Evolutionary conservation across 305 asterid genomes (phyloP).

Genomic region (Salvia sclarea): DNA sequence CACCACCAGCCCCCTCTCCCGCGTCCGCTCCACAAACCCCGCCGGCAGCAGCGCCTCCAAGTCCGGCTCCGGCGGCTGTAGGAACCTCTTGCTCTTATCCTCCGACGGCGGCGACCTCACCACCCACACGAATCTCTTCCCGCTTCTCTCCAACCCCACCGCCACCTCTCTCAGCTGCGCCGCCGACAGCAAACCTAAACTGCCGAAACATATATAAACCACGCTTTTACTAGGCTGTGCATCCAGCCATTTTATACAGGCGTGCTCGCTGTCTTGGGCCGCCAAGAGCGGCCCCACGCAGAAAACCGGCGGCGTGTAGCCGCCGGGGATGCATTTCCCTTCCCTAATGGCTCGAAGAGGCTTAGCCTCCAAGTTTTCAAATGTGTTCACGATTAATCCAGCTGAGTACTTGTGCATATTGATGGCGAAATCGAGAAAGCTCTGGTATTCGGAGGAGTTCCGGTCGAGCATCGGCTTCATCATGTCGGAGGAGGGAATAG

Average conservation of each 20-base stretch:
- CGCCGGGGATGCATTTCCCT: slow-evolving; percentile 46
- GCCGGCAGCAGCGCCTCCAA: slow-evolving; percentile 46
- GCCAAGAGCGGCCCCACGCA: slow-evolving; percentile 65
- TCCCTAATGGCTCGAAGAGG: slow-evolving; percentile 25
- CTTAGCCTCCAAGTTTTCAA: background rate
- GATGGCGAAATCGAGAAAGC: slow-evolving; percentile 20
- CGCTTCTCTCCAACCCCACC: slow-evolving; percentile 56
- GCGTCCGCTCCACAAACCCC: slow-evolving; percentile 57
- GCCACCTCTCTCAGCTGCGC: slow-evolving; percentile 61
- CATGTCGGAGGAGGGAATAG: slow-evolving; percentile 49
- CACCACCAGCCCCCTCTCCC: slow-evolving; percentile 51
- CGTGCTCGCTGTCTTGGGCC: too few relatives aligned
- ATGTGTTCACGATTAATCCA: background rate
- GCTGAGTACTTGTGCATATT: background rate
- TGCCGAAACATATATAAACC: slow-evolving; percentile 64
- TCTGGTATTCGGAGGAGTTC: background rate
- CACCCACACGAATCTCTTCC: slow-evolving; percentile 62
- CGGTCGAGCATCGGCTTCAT: slow-evolving; percentile 42
- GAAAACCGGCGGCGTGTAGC: slow-evolving; percentile 51
- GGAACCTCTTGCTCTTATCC: slow-evolving; percentile 38
- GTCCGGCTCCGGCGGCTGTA: slow-evolving; percentile 39
- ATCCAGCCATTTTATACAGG: slow-evolving; percentile 65
- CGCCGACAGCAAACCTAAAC: slow-evolving; percentile 46
- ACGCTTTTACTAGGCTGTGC: slow-evolving; percentile 56
- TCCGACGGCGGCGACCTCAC: slow-evolving; percentile 57